These are phyloP conservation scores for Voacanga thouarsii DNA, from an alignment of 257 asterid genomes.

Conservation along the genomic window DNA sequence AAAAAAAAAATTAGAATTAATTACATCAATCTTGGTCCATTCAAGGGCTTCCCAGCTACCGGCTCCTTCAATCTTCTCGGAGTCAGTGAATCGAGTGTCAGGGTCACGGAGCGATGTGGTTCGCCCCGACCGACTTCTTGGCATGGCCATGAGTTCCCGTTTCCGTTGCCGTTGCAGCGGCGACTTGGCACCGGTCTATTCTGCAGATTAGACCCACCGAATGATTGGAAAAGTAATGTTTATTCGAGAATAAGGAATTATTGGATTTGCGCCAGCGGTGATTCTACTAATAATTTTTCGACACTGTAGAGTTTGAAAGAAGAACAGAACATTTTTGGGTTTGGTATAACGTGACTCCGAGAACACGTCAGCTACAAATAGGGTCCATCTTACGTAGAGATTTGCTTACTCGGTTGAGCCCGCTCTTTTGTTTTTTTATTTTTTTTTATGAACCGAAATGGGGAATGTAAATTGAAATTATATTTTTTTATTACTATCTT, in stretches of 20 bases:
- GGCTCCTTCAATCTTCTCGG: constrained; percentile 74
- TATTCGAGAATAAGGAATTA: neutral
- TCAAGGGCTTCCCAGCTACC: constrained; percentile 92
- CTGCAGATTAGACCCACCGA: neutral
- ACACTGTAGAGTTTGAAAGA: neutral
- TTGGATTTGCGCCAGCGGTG: neutral
- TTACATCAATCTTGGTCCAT: constrained; percentile 68
- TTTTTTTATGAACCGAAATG: no score
- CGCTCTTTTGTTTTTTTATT: neutral
- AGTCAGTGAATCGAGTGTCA: constrained; percentile 50
- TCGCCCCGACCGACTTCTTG: constrained; percentile 62
- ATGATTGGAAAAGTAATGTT: neutral
- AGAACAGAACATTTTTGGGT: neutral
- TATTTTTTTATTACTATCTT: no score
- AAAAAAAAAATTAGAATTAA: neutral
- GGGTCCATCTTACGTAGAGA: constrained; percentile 34
- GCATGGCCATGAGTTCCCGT: constrained; percentile 33
- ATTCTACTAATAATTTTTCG: neutral
- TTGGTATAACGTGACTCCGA: constrained; percentile 18
- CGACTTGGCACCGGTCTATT: constrained; percentile 5
- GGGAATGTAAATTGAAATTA: no score
- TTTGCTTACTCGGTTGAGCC: neutral
- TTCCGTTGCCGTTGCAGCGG: constrained; percentile 7
- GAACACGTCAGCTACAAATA: constrained; percentile 34
- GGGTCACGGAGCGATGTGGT: constrained; percentile 56